Evolutionary conservation across 805 yeast species (phyloP), one percentile per base, ranked within the genome.

Genomic region (Pichia eremophila): DNA sequence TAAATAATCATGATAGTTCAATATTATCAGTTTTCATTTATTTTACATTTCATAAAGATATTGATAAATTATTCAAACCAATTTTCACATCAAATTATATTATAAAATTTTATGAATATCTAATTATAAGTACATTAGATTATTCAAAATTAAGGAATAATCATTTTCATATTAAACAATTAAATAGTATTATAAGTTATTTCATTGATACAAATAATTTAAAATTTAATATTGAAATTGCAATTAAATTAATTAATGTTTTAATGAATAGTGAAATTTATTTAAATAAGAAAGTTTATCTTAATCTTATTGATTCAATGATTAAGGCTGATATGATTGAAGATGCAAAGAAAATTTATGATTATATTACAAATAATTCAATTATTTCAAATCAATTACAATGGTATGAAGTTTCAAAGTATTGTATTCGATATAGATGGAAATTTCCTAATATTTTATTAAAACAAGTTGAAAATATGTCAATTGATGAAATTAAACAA

Each of bases 21-120:
- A 51, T 60, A 5, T 43, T 60, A 22, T 53, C 53, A 17, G 36
- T 48, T 9, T 57, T 60, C 42, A 39, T 60, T 11, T 41, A 50
- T 9, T 55, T 56, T 39, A 28, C 52, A 4, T 44, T 44, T 25
- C 27, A 43, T 17, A 43, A 22, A 5, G 25, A 31, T 7, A 27
- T 32, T 2, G 38, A 32, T 38, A 35, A 44, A 14, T 29, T 47
- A 7, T 25, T 32, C 10, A 48, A 45, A 41, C 47, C 47, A 18
- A 29, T 19, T 29, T 15, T 41, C 11, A 25, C 47, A 28, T 35
- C 37, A 28, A 49, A 44, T 37, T 41, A 34, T 28, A 37, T 36
- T 22, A 22, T 36, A 39, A 49, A 40, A 38, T 49, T 39, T 35
- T 49, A 41, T 28, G 15, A 28, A 12, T 28, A 31, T 27, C 9